These are phyloP conservation scores for Talaromyces atroroseus DNA, from an alignment of 2,329 filamentous ascomycete species.

Conservation along the genomic window DNA sequence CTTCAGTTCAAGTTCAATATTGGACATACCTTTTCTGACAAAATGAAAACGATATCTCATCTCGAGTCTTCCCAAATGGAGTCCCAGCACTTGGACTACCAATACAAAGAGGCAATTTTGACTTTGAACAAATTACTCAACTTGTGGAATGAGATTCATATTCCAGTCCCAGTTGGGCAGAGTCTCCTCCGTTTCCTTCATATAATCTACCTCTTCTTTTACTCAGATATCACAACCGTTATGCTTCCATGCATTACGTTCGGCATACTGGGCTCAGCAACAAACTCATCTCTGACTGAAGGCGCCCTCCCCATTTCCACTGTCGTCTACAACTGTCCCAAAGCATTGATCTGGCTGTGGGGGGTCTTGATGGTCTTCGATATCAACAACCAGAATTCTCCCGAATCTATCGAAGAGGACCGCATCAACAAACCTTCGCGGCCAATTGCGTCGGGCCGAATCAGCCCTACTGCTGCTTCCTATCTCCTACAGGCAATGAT, in stretches of 20 bases:
- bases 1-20: neutral
- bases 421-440: conserved; percentile 12
- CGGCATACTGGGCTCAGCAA: conserved; percentile 7
- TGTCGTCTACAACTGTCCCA: conserved; percentile 3
- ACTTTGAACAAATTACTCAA: neutral
- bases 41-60: neutral
- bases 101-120: neutral
- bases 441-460: conserved; percentile 10
- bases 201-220: conserved; percentile 11
- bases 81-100: neutral
- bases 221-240: conserved; percentile 13
- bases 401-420: conserved; percentile 13
- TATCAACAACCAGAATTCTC: conserved; percentile 14
- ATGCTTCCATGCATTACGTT: conserved; percentile 14
- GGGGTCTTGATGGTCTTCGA: conserved; percentile 13
- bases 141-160: neutral
- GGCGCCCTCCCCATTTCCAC: neutral
- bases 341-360: conserved; percentile 10
- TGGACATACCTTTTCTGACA: neutral
- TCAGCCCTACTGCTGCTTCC: conserved; percentile 6
- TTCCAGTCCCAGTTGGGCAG: neutral
- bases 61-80: conserved; percentile 9
- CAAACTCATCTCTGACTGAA: conserved; percentile 8
- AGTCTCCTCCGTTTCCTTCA: conserved; percentile 1
- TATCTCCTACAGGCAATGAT: conserved; percentile 10